Evolutionary conservation across 2,329 filamentous ascomycete genomes (phyloP), one percentile per base, ranked within the genome.

Genomic region (Cordyceps cicadae): DNA sequence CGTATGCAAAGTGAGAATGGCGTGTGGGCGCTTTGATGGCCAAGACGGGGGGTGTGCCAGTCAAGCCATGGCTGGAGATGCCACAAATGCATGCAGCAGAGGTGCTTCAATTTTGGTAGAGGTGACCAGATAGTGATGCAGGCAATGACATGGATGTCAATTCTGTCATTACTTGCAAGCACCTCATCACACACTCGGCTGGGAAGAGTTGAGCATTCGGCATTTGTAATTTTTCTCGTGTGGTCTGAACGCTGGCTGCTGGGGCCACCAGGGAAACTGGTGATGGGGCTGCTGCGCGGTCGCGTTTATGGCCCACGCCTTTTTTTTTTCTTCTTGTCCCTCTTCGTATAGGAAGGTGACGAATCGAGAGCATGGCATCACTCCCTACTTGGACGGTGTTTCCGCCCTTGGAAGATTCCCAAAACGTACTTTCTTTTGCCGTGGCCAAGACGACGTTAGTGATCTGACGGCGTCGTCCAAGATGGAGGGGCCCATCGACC

Each of bases 11-110:
- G 46, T 8, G 32, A 37, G 14, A 34, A 41, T 43, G 21, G 41
- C 14, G 56, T 24, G 52, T 8, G 17, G 7, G 34, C 56, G 48
- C 56, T 59, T 51, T 59, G 48, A 59, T 59, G 17, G 34, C 54
- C 21, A 17, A 43, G 46, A 37, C 55, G 41, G 41, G 39, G 39
- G 34, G 34, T 37, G 48, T 52, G 34, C 46, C 17, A 26, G 46
- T 24, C 5, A 19, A 21, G 34, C 54, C 32, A 34, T n/a, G 32
- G 43, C 54, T 56, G 46, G 34, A 50, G 55, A 21, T 51, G 55
- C 34, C 24, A 8, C 15, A 21, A 34, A 57, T 58, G 37, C 46
- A 50, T 50, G 46, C 43, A 49, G 46, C 48, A 21, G n/a, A 49
- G 34, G 29, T 24, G 48, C 48, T 17, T 43, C 55, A 21, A 43